Evolutionary conservation across 164 flowering plant genomes (phyloP), one percentile per base, ranked within the genome.

Genomic region (Hamamelis virginiana): DNA sequence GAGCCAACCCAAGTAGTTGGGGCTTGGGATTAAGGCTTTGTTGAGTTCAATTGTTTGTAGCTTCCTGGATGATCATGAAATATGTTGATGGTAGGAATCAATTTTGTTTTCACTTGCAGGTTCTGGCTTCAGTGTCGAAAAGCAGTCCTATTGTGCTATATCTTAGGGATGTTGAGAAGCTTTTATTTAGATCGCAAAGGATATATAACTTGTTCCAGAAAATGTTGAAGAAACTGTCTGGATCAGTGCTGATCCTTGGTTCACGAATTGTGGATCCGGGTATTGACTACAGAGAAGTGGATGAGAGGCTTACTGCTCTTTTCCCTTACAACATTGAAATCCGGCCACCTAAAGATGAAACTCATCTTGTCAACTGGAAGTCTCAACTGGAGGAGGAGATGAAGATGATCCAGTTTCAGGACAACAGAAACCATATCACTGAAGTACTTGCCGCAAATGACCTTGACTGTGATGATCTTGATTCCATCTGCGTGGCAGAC

Each of bases 391-490:
- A 92, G 75, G 85, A 89, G 77, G 98, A 91, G 72, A 88, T 91
- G 96, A 92, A 92, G 80, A 85, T 80, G 89, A 86, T 95, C 46
- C 87, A 86, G 73, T 75, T 68, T 77, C 91, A 86, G 70, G 99
- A 95, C 74, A 91, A 87, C 74, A 82, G 75, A 72, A 91, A 88
- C 76, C 99, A 92, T 74, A 90, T 95, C 19, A 75, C 55, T 55
- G 99, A 95, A 81, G 96, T 95, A 16, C 91, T 92, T 65, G 84
- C 92, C 0, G 83, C 87, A 1, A 95, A 91, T 76, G 97, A 95
- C 76, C 80, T 95, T 55, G 92, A 86, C 28, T 92, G 99, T 78
- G 92, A 91, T 68, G 97, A 95, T 80, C 82, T 95, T 22, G 91
- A 83, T 63, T 85, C 97, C 12, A 77, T 92, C 69, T 85, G 90